These are phyloP conservation scores for Pochonia chlamydosporia DNA, from an alignment of 2,329 filamentous ascomycete genomes.

Conservation along the genomic window DNA sequence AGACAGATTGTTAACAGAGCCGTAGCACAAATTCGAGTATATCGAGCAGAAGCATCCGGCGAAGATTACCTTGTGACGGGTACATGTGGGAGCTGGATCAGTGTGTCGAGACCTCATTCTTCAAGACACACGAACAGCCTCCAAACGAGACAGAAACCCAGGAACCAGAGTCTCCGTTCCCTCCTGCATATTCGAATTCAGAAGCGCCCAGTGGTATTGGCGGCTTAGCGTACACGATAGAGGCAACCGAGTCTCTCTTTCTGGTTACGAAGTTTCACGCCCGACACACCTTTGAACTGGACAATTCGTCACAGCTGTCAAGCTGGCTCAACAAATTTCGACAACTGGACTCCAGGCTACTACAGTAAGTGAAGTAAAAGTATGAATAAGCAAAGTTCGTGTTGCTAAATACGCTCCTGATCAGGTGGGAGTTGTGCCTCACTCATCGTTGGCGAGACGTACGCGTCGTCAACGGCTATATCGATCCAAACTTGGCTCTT, in stretches of 20 bases:
- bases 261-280: constrained; percentile 36
- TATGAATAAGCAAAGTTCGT: too few species aligned
- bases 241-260: constrained; percentile 36
- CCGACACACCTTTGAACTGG: constrained; percentile 31
- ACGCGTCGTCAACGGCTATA: constrained; percentile 32
- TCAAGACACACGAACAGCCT: constrained; percentile 21
- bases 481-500: constrained; percentile 34
- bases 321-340: constrained; percentile 38
- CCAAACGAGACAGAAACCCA: constrained; percentile 14
- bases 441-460: constrained; percentile 34
- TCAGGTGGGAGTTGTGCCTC: constrained; percentile 39
- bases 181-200: neutral
- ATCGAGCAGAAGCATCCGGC: constrained; percentile 15
- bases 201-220: constrained; percentile 17
- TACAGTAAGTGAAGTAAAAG: constrained; percentile 30
- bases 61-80: constrained; percentile 33
- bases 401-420: too few species aligned
- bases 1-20: too few species aligned
- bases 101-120: constrained; percentile 30
- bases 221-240: constrained; percentile 36
- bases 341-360: constrained; percentile 34
- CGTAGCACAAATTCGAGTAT: constrained; percentile 22
- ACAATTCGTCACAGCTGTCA: constrained; percentile 28
- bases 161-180: constrained; percentile 16
- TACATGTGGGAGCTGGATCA: constrained; percentile 30